A percentile compares a stretch with the other conserved stretches of the same genome.
Conservation (phyloP, 2,329 filamentous ascomycete genomes). For the Aspergillus sp. region DNA sequence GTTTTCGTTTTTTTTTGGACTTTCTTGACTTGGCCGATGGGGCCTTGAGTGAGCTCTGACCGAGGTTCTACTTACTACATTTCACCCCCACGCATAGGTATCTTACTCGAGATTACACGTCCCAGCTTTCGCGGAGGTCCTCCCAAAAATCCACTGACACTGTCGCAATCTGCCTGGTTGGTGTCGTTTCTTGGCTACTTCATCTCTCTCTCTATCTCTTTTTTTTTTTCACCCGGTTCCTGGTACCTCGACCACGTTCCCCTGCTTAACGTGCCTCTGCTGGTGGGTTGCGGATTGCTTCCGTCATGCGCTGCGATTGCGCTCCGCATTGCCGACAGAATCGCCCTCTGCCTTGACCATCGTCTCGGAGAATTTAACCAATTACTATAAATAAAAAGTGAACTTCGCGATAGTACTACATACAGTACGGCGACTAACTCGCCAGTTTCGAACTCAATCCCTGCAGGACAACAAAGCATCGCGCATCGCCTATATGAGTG, state of each 20-base stretch:
- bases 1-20: not conserved
- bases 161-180: slow-evolving; percentile 12
- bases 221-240: not conserved
- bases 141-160: slow-evolving; percentile 16
- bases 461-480: slow-evolving; percentile 10
- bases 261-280: not conserved
- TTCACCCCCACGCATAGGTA: slow-evolving; percentile 8
- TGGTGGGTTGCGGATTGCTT: slow-evolving; percentile 9
- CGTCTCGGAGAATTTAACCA: slow-evolving; percentile 14
- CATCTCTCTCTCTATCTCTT: not conserved
- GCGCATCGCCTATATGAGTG: slow-evolving; percentile 30
- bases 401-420: slow-evolving; percentile 16
- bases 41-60: not conserved
- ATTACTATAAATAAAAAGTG: slow-evolving; percentile 3
- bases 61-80: not conserved
- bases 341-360: slow-evolving; percentile 16
- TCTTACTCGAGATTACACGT: slow-evolving; percentile 3
- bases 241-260: not conserved
- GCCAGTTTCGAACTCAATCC: not conserved
- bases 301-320: slow-evolving; percentile 23
- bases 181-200: slow-evolving; percentile 5
- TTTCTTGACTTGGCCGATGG: not conserved
- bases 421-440: slow-evolving; percentile 16
- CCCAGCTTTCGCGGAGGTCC: slow-evolving; percentile 7
- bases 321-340: slow-evolving; percentile 18